Percentiles rank a stretch among this genome's conserved stretches.
Evolutionary conservation across 345 rosid species (phyloP).

Genomic region (Theobroma cacao): DNA sequence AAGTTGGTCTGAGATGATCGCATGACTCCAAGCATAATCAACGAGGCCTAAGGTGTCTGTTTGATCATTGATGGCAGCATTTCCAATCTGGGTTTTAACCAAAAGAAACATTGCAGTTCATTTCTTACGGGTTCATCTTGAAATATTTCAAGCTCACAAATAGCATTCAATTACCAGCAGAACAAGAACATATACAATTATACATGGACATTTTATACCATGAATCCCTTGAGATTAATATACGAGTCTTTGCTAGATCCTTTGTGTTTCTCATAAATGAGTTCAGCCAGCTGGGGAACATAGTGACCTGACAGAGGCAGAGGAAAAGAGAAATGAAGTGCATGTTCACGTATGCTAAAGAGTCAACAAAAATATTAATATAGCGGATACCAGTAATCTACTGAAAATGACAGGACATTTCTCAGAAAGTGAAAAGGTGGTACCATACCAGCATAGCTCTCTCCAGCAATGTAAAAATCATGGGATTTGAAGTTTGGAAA

Average conservation of each 20-base stretch:
- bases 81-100: conserved; percentile 52
- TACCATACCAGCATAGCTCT: conserved; percentile 72
- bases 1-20: conserved; percentile 64
- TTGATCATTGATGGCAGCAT: conserved; percentile 60
- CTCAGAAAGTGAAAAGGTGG: not conserved
- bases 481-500: conserved; percentile 62
- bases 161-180: not conserved
- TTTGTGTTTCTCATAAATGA: conserved; percentile 55
- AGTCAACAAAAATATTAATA: not conserved
- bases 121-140: not conserved
- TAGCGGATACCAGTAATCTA: not conserved
- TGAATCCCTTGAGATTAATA: conserved; percentile 77
- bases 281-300: conserved; percentile 80
- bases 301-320: conserved; percentile 56
- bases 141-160: not conserved
- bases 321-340: not conserved
- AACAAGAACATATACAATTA: not conserved
- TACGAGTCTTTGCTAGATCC: conserved; percentile 23
- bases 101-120: not conserved
- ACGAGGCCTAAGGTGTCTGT: conserved; percentile 54
- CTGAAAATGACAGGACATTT: not conserved
- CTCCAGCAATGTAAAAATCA: conserved; percentile 70
- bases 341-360: not conserved
- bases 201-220: conserved; percentile 31
- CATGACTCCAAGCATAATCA: conserved; percentile 79